These are phyloP conservation scores for Platismatia glauca DNA, from an alignment of 495 filamentous ascomycete species.

Conservation along the genomic window DNA sequence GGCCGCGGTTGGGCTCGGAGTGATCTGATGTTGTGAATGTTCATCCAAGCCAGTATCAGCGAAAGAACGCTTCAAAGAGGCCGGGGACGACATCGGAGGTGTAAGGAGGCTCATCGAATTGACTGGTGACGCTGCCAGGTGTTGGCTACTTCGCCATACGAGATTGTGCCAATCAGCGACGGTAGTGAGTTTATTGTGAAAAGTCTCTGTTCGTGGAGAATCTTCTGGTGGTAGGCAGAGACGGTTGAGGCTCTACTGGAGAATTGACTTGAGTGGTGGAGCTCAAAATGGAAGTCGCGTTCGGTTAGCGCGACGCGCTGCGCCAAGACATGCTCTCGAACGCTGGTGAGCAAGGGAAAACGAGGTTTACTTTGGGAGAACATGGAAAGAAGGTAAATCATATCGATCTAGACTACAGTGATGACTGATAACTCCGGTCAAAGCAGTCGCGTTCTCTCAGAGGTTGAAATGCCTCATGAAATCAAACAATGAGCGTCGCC, in stretches of 20 bases:
- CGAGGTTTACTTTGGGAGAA: neutral
- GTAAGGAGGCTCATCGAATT: constrained; percentile 17
- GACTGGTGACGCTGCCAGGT: neutral
- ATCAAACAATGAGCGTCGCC: neutral
- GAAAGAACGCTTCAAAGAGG: constrained; percentile 20
- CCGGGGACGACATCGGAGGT: constrained; percentile 20
- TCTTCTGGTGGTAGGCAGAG: neutral
- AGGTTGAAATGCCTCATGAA: neutral
- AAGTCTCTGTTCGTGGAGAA: neutral
- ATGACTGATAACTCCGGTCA: neutral
- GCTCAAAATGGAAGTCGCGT: neutral
- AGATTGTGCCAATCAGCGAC: neutral
- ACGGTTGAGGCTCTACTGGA: neutral
- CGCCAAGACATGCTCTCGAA: neutral
- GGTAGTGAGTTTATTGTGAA: neutral
- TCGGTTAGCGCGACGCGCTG: neutral
- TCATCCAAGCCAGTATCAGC: constrained; percentile 24
- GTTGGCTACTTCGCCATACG: neutral
- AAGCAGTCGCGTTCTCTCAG: neutral
- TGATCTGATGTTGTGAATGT: neutral
- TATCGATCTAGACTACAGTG: neutral
- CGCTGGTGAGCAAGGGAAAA: neutral
- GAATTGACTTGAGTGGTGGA: neutral
- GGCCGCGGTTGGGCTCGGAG: neutral
- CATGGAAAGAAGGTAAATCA: neutral